A percentile compares a stretch with the other conserved stretches of the same genome.
phyloP scores from a whole-genome alignment of 164 flowering plant species.

The Magnolia officinalis region DNA sequence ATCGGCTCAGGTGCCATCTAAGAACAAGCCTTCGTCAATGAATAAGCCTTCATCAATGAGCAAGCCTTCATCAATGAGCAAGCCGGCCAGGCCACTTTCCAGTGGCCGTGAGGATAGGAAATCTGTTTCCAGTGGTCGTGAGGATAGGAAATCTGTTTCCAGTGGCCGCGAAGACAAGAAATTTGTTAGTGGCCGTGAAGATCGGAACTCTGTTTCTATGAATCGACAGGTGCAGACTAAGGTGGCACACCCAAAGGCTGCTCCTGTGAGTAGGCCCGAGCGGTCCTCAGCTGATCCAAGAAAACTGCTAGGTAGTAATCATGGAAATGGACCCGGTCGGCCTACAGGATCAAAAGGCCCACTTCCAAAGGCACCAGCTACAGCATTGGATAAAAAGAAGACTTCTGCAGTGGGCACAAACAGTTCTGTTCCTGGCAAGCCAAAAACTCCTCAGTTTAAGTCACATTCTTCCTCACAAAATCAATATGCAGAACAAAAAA shows the following conservation, averaged over 20 bases:
- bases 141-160: neutral
- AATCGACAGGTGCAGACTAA: conserved; percentile 30
- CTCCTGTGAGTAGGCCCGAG: conserved; percentile 36
- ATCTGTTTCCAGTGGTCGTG: conserved; percentile 21
- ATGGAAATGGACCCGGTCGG: conserved; percentile 63
- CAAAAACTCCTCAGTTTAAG: conserved; percentile 33
- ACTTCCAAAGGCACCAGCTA: conserved; percentile 14
- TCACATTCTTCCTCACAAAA: conserved; percentile 29
- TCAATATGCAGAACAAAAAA: conserved; percentile 38
- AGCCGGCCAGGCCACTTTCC: conserved; percentile 25
- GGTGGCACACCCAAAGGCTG: conserved; percentile 19
- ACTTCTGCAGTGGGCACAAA: conserved; percentile 30
- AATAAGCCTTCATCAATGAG: conserved; percentile 9
- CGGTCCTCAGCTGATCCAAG: conserved; percentile 28
- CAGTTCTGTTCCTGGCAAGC: conserved; percentile 24
- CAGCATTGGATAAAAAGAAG: conserved; percentile 24
- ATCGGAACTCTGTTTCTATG: conserved; percentile 30
- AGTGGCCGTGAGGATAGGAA: conserved; percentile 36
- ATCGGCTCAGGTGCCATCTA: conserved; percentile 40
- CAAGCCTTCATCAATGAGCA: neutral
- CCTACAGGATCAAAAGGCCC: conserved; percentile 36
- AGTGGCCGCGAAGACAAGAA: neutral
- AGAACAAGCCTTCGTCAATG: conserved; percentile 20
- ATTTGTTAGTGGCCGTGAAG: conserved; percentile 21
- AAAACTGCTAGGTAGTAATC: conserved; percentile 37